Conservation (phyloP, 176 grass and related monocot genomes). For the Oryza officinalis region DNA sequence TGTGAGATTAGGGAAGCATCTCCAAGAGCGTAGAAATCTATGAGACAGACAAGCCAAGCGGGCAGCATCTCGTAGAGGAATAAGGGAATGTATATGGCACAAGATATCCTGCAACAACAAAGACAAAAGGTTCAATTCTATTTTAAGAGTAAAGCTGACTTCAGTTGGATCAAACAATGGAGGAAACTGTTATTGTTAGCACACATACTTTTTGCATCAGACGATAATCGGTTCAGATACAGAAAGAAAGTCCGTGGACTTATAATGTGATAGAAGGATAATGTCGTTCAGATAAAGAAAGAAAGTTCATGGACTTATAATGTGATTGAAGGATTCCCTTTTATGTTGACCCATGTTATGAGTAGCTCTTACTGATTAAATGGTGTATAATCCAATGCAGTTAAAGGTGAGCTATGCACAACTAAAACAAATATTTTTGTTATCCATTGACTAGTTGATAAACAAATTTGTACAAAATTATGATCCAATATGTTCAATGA, state of each 20-base stretch:
- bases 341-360: too few relatives aligned
- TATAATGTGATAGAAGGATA: neutral
- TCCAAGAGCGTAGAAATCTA: constrained; percentile 14
- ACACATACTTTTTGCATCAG: neutral
- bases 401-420: too few relatives aligned
- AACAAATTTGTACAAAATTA: too few relatives aligned
- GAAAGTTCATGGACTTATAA: too few relatives aligned
- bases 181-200: too few relatives aligned
- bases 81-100: constrained; percentile 14
- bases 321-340: too few relatives aligned
- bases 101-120: constrained; percentile 20
- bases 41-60: constrained; percentile 4
- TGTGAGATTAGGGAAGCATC: constrained; percentile 22
- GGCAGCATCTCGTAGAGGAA: constrained; percentile 12
- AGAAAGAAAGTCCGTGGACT: neutral
- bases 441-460: too few relatives aligned
- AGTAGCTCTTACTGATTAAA: too few relatives aligned
- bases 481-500: too few relatives aligned
- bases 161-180: neutral
- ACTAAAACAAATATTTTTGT: too few relatives aligned
- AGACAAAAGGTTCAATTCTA: neutral
- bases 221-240: neutral
- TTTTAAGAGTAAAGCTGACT: neutral
- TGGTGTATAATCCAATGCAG: too few relatives aligned
- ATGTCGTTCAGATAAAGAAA: too few relatives aligned